phyloP scores from a whole-genome alignment of 2,329 filamentous ascomycete genomes.

The Aspergillus thermomutatus region DNA sequence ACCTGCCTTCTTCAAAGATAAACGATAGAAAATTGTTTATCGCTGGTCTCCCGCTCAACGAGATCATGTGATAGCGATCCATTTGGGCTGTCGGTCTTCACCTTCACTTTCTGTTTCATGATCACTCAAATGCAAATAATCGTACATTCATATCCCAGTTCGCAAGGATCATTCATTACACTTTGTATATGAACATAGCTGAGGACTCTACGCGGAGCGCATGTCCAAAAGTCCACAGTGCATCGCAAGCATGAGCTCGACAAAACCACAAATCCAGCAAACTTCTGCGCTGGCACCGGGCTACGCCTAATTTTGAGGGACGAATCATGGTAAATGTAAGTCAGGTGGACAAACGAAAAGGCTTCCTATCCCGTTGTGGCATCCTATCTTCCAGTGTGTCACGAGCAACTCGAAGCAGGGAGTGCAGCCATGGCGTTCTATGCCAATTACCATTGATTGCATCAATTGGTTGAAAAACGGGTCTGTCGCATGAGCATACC shows the following conservation, averaged over 20 bases:
- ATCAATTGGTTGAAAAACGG: not conserved
- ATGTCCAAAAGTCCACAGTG: not conserved
- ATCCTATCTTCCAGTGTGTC: not conserved
- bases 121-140: not conserved
- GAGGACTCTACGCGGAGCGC: not conserved
- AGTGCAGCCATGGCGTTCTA: not conserved
- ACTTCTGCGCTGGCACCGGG: not conserved
- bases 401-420: not conserved
- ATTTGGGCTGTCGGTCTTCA: not conserved
- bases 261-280: not conserved
- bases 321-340: not conserved
- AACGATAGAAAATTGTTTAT: not conserved
- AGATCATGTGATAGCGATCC: not conserved
- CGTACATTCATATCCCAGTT: not conserved
- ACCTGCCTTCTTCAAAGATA: not conserved
- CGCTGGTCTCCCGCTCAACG: not conserved
- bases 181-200: not conserved
- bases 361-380: not conserved
- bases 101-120: not conserved
- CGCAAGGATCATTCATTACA: not conserved
- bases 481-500: not conserved
- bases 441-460: not conserved
- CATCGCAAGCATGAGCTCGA: not conserved
- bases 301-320: not conserved
- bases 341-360: not conserved